Conservation (phyloP, 305 asterid species). For the Rubia tinctorum region DNA sequence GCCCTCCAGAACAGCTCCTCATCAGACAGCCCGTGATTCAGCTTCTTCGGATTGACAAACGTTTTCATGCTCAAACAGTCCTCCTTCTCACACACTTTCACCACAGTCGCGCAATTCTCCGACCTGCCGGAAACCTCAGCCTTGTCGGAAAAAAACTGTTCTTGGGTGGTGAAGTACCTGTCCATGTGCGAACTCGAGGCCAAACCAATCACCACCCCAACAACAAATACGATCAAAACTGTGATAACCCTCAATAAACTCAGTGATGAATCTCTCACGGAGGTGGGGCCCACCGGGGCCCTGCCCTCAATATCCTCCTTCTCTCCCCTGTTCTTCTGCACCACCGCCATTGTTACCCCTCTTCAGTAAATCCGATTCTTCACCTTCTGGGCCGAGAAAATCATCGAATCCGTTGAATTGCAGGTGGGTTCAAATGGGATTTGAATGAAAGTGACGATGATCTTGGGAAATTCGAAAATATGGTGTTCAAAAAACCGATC, state of each 20-base stretch:
- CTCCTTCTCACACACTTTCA: slow-evolving; percentile 36
- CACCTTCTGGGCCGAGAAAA: neutral
- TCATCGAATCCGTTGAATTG: neutral
- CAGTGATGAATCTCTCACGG: slow-evolving; percentile 53
- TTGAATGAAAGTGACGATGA: neutral
- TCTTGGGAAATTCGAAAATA: neutral
- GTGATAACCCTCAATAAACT: slow-evolving; percentile 53
- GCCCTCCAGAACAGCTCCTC: slow-evolving; percentile 95
- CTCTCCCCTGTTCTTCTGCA: slow-evolving; percentile 56
- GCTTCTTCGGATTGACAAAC: slow-evolving; percentile 43
- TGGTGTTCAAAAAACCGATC: neutral
- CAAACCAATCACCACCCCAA: slow-evolving; percentile 84
- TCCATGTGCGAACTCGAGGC: slow-evolving; percentile 78
- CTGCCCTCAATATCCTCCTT: slow-evolving; percentile 52
- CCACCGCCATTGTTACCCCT: slow-evolving; percentile 27
- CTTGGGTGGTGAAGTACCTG: slow-evolving; percentile 47
- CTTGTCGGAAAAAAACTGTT: slow-evolving; percentile 37
- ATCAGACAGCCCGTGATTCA: slow-evolving; percentile 71
- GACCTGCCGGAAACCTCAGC: slow-evolving; percentile 22
- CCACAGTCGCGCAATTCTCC: slow-evolving; percentile 25
- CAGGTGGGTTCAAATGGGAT: slow-evolving; percentile 7
- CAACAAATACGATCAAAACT: slow-evolving; percentile 62
- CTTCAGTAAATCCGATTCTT: slow-evolving; percentile 4
- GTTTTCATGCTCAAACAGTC: slow-evolving; percentile 56
- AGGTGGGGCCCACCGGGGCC: slow-evolving; percentile 1